Evolutionary conservation across 2,329 filamentous ascomycete species (phyloP), one percentile per base, ranked within the genome.

Genomic region (Ophiosphaerella narmari): DNA sequence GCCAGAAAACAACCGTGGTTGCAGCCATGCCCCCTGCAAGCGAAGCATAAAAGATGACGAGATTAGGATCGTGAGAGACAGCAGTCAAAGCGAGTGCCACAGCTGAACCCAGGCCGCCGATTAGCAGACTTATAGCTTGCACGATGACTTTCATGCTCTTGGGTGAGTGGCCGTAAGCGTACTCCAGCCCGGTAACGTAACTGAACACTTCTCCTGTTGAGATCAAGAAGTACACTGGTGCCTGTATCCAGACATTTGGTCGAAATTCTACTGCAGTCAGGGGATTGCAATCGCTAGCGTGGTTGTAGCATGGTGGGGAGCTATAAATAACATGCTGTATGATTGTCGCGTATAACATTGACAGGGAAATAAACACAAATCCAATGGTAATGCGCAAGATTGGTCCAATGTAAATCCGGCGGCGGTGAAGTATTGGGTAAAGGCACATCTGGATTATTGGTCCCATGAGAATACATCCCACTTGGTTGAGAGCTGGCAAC

Each of bases 191-290:
- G 0, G 77, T 77, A 12, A 74, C 71, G 40, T 74, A 66, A 0
- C 72, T 71, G 16, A 80, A 73, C 9, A 79, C 74, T 57, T 80
- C 78, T 0, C 71, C 73, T 4, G 74, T 51, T 0, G 75, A 73
- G 0, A 76, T 64, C 7, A 73, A 50, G 18, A 77, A 59, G 50
- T 76, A 78, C 0, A 74, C 51, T 0, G 76, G 76, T 1, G 71
- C 47, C 42, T 78, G 75, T 0, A 74, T 46, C 69, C 74, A 77
- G 2, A 78, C 68, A 23, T 66, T 73, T 0, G 77, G 60, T 5
- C 68, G 38, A 31, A 71, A 74, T 0, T 67, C 65, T 6, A 55
- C 55, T 2, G 52, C 23, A 8, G 37, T 41, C 11, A 33, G 39
- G 5, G 12, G 46, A 35, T 13, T 21, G 49, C 75, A 77, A 1